phyloP scores from a whole-genome alignment of 1,284 basidiomycete genomes.

The Cryptococcus sp. region DNA sequence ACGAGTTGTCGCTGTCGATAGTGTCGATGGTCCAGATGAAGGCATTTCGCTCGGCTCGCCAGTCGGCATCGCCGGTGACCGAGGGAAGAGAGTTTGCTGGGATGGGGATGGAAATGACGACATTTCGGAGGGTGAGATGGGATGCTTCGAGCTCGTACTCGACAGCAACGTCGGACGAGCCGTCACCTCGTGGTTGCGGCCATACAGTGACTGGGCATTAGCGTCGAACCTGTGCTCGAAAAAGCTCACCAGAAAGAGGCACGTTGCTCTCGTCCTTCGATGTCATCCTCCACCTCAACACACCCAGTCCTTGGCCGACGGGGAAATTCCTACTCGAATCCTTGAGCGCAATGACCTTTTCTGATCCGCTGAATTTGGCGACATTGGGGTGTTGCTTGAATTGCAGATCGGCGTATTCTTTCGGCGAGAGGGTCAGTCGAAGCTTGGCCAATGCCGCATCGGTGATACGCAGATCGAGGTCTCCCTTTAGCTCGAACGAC shows the following conservation, averaged over 20 bases:
- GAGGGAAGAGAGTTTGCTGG: conserved; percentile 82
- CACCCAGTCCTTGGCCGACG: conserved; percentile 74
- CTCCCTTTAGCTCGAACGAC: conserved; percentile 85
- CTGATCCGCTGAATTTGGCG: conserved; percentile 65
- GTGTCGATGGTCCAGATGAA: conserved; percentile 73
- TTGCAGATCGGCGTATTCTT: conserved; percentile 66
- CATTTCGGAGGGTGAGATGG: conserved; percentile 70
- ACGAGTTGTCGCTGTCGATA: conserved; percentile 52
- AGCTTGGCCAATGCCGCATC: conserved; percentile 72
- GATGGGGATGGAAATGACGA: conserved; percentile 84
- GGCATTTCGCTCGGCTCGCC: conserved; percentile 74
- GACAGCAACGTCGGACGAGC: conserved; percentile 86
- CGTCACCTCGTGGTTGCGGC: conserved; percentile 86
- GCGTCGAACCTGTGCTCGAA: background rate
- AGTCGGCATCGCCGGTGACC: conserved; percentile 67
- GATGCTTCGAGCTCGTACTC: conserved; percentile 94
- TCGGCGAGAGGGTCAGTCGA: conserved; percentile 61
- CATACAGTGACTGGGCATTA: conserved; percentile 75
- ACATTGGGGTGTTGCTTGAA: conserved; percentile 97
- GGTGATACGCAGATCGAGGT: conserved; percentile 83
- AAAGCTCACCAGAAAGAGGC: conserved; percentile 74
- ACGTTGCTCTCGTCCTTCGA: conserved; percentile 88
- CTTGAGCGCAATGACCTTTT: conserved; percentile 74
- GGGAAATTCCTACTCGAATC: conserved; percentile 80
- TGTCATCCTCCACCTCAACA: conserved; percentile 87